Evolutionary conservation across 345 rosid genomes (phyloP), one percentile per base, ranked within the genome.

Genomic region (Lepidium aucheri): DNA sequence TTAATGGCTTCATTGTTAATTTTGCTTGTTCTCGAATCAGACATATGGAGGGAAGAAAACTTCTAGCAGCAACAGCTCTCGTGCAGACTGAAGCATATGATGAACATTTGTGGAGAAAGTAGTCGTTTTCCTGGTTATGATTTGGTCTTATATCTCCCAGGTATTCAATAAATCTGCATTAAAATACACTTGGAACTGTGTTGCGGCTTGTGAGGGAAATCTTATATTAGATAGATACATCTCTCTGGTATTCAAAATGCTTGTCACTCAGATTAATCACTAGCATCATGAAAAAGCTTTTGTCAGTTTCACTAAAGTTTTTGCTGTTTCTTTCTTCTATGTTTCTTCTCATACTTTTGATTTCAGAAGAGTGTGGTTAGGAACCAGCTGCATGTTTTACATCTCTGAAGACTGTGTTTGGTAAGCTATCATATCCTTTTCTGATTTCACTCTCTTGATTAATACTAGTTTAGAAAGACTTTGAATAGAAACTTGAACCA

Each of bases 1-100:
- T 10, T 13, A 40, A 7, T 50, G 14, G 35, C 5, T 8, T 9
- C 4, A 24, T 13, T 45, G 13, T 36, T 7, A 55, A 39, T 42
- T 30, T 50, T 42, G 14, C 9, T 8, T 14, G 41, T 49, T 30
- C 5, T 28, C 18, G 18, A n/a, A 51, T 45, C 80, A 76, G 85
- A 79, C 68, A 44, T 81, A 83, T 24, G 77, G 83, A 45, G 73
- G 76, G 35, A 74, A 70, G 70, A 78, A 69, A 40, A 53, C 74
- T 18, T 63, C 79, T 51, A 73, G 79, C 15, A 68, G 80, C 78
- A 70, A 77, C 63, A 76, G 79, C 65, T 85, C 60, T 9, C 57
- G 46, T 2, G 36, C 68, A 20, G 67, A 63, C 36, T 63, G 14
- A 47, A 63, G 11, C 42, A 44, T 32, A 42, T 42, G 9, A 36